phyloP scores from a whole-genome alignment of 768 basidiomycete species.

The Psilocybe tampanensis region DNA sequence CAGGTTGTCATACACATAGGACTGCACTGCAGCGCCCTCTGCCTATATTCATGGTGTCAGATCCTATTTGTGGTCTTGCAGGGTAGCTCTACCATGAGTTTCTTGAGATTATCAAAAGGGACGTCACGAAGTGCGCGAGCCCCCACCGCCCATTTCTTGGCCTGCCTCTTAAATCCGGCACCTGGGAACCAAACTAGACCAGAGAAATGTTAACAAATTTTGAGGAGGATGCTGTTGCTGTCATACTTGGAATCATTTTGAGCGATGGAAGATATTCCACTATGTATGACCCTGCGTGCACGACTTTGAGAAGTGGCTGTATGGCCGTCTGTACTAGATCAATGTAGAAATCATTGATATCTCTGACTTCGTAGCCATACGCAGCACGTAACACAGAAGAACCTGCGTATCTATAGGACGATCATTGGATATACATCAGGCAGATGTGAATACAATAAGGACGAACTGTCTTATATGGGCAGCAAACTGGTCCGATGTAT shows the following conservation, averaged over 20 bases:
- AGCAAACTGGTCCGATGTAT: slow-evolving; percentile 29
- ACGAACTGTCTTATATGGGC: slow-evolving; percentile 32
- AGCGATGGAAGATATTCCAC: slow-evolving; percentile 40
- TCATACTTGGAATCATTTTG: slow-evolving; percentile 30
- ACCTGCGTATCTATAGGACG: slow-evolving; percentile 28
- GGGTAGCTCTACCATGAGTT: slow-evolving; percentile 21
- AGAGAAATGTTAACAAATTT: neutral
- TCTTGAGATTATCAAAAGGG: slow-evolving; percentile 31
- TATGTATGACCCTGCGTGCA: slow-evolving; percentile 39
- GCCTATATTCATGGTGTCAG: slow-evolving; percentile 12
- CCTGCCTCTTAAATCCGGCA: slow-evolving; percentile 33
- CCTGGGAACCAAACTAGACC: slow-evolving; percentile 40
- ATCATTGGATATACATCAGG: no score
- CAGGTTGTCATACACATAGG: slow-evolving; percentile 29
- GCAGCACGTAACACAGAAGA: slow-evolving; percentile 38
- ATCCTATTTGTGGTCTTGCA: no score
- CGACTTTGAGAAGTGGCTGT: slow-evolving; percentile 28
- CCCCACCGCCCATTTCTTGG: slow-evolving; percentile 23
- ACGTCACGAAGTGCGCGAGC: slow-evolving; percentile 23
- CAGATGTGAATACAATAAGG: neutral
- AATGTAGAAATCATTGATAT: slow-evolving; percentile 39
- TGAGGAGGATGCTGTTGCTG: neutral
- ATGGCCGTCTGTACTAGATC: slow-evolving; percentile 34
- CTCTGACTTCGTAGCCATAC: slow-evolving; percentile 41
- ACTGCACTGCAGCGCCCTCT: slow-evolving; percentile 23